A percentile compares a stretch with the other conserved stretches of the same genome.
Evolutionary conservation across 2,329 filamentous ascomycete species (phyloP).

Genomic region (Botrytis fabae): DNA sequence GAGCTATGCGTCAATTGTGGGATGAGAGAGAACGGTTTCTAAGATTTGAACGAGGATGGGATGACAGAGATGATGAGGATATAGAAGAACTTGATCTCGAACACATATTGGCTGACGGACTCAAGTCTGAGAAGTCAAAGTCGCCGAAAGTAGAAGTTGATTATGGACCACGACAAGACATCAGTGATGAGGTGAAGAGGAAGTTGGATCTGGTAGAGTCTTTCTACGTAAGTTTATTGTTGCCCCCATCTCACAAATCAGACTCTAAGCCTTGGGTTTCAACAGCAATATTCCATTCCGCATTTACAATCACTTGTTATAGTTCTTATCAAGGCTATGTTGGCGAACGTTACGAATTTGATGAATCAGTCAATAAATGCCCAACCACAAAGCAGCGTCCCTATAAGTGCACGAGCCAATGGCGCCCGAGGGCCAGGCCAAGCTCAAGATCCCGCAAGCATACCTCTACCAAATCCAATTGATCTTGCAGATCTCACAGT

Average conservation of each 20-base stretch:
- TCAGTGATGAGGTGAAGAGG: constrained; percentile 58
- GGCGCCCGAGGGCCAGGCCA: constrained; percentile 33
- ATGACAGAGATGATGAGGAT: constrained; percentile 47
- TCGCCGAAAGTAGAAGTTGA: constrained; percentile 45
- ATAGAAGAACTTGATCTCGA: constrained; percentile 46
- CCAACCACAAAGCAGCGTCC: constrained; percentile 32
- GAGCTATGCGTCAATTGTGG: constrained; percentile 91
- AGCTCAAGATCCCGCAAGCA: constrained; percentile 37
- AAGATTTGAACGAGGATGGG: constrained; percentile 90
- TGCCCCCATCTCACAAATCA: neutral
- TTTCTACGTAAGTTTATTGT: constrained; percentile 71
- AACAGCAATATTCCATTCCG: constrained; percentile 71
- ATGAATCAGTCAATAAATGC: constrained; percentile 57
- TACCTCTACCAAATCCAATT: constrained; percentile 34
- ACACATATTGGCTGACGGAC: constrained; percentile 45
- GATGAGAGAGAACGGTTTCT: constrained; percentile 89
- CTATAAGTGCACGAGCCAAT: constrained; percentile 36
- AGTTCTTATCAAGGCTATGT: constrained; percentile 83
- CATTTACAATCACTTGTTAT: constrained; percentile 92
- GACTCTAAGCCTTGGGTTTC: constrained; percentile 39
- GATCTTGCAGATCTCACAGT: constrained; percentile 51
- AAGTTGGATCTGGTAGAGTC: constrained; percentile 73
- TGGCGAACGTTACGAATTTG: constrained; percentile 85
- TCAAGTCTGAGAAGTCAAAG: constrained; percentile 47
- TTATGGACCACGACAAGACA: constrained; percentile 51